phyloP scores from a whole-genome alignment of 805 yeast genomes.

The Groenewaldozyma salmanticensis region DNA sequence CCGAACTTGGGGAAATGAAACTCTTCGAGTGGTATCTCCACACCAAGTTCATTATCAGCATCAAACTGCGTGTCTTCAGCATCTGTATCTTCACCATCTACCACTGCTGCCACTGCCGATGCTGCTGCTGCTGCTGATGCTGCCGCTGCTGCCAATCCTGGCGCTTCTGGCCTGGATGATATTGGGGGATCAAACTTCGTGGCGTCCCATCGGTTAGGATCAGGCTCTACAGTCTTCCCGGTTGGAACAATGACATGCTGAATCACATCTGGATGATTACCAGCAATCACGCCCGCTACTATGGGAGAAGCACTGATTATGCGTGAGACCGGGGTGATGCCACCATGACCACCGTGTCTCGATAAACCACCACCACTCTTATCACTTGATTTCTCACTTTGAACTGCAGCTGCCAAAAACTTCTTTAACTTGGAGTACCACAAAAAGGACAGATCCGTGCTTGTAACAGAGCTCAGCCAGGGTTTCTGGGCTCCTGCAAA shows the following conservation, averaged over 20 bases:
- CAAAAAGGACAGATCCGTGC: constrained; percentile 8
- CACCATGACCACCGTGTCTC: background rate
- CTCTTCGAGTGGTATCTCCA: background rate
- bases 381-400: background rate
- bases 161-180: constrained; percentile 19
- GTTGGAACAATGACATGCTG: background rate
- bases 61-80: background rate
- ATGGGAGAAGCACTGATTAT: too few species aligned
- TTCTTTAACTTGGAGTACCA: constrained; percentile 15
- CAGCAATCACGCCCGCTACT: too few species aligned
- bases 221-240: constrained; percentile 5
- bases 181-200: constrained; percentile 20
- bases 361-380: background rate
- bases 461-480: constrained; percentile 21
- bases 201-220: constrained; percentile 21
- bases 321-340: background rate
- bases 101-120: background rate
- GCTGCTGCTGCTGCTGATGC: constrained; percentile 5
- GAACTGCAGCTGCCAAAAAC: background rate
- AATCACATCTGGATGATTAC: too few species aligned
- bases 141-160: constrained; percentile 8
- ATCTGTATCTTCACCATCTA: background rate
- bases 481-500: constrained; percentile 33
- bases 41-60: background rate
- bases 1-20: constrained; percentile 14